Base-by-base conservation (phyloP, 2,329 filamentous ascomycete genomes). In the Plenodomus biglobosus region DNA sequence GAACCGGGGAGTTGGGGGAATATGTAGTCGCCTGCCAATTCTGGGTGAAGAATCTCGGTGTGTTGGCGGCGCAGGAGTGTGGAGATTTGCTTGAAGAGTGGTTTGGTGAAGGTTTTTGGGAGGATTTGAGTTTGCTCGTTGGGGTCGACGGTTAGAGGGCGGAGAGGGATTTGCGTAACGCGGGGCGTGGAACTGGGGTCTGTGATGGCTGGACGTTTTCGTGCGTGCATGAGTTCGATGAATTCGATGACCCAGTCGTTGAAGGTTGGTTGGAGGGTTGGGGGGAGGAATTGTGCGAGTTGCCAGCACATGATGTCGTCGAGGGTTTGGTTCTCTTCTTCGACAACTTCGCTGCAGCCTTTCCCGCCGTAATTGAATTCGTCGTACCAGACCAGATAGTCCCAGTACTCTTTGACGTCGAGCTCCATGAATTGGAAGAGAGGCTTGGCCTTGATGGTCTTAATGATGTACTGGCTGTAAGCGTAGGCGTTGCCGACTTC, bases 221-320 rank as follows among this genome's bases (percentile, higher is more conserved):
- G 80, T 11, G 78, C 76, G 65, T 96, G 92, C 92, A 99, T 96
- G 45, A 96, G 80, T 58, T 96, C 85, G 58, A 99, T 88, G 71
- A 96, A 99, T 68, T 96, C 90, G 13, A 96, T 84, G 2, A 96
- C 84, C 90, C 92, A 96, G 61, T 95, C 86, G 53, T 92, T 83
- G 76, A 99, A 99, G 8, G 86, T 82, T 0, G 87, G 81, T 64
- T 97, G 92, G 40, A 99, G 79, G 3, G 87, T 85, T 0, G 76
- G 70, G 0, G 95, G 94, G 1, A 99, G 75, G 70, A 96, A 96
- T 1, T 90, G 92, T 38, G 85, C 87, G 67, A 99, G 87, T 71
- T 99, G 94, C 95, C 95, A 99, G 73, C 96, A 89, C 92, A 99
- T 97, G 63, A 99, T 85, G 10, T 88, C 94, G 62, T 96, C 88